Base-by-base conservation (phyloP, 768 basidiomycete genomes). In the Russula abietina region DNA sequence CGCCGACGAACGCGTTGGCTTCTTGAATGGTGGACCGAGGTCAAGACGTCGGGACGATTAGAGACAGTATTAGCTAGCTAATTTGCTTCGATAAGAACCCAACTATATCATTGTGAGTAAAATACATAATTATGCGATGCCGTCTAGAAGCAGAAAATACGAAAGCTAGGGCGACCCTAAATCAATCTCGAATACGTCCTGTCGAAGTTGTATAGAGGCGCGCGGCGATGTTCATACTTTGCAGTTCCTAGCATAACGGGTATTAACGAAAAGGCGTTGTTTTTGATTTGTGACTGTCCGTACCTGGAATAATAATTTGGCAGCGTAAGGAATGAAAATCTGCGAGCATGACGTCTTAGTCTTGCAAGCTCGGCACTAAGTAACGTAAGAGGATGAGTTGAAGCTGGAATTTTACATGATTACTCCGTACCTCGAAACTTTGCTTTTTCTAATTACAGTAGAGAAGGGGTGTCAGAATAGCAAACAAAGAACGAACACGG, bases 261-360 rank as follows among this genome's bases (percentile, higher is more conserved):
- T 59, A 33, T 64, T 50, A 53, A 45, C 45, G 26, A 45, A 28
- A 65, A 46, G 16, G n/a, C 3, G 1, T 56, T 32, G 32, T 41
- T 22, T 43, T 33, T 48, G 22, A 5, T 26, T 53, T 49, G 16
- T 49, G 46, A 26, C 73, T 79, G 48, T 41, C 73, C 80, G 48
- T 70, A 86, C 93, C 84, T 97, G 95, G 88, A 97, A 94, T 50
- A 98, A 81, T 59, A 97, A 75, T 74, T 98, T 97, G 22, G 96
- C 96, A 12, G 97, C 96, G 72, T 99, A 99, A 30, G 97, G 95
- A 73, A 96, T 91, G 69, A 91, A 90, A 7, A 92, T 73, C 68
- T 94, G 94, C 55, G 91, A 93, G 73, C 89, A 89, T 36, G 91
- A 91, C 19, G 93, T 96, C 78, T 95, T 95, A 79, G 97, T 98